Evolutionary conservation across 257 asterid genomes (phyloP), one percentile per base, ranked within the genome.

Genomic region (Verbena officinalis): DNA sequence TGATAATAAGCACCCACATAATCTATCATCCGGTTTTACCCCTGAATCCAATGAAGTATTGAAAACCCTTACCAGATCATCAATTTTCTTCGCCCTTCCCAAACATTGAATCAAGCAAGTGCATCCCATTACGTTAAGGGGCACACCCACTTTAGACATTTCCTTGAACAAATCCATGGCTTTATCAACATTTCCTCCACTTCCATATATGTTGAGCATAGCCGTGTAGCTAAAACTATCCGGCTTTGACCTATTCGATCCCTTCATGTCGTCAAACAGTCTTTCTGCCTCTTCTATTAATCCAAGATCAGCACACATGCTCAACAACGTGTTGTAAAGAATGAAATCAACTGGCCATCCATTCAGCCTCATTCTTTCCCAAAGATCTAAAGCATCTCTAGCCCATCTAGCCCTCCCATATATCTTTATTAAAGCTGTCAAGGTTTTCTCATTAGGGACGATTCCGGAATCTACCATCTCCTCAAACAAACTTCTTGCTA

Each of bases 251-350:
- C 22, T 66, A 20, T 77, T 81, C 1, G 83, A 77, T n/a, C 62
- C 82, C 70, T 84, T 90, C 99, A 94, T 90, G 70, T 90, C 95
- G 16, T 82, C 77, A 58, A 94, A 88, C 59, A 94, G 64, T 11
- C 43, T 75, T 74, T 88, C 97, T 0, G 90, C 99, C 71, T 88
- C 97, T 36, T 88, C 90, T 63, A 87, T 89, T 73, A 94, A 74
- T 17, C 97, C 99, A 58, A 94, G 80, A 81, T 94, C 97, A 49
- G 97, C 99, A 81, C 96, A 94, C 99, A 88, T 90, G 69, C 92
- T 88, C 70, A 94, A 66, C 89, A 94, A 72, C 0, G 97, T 81
- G 65, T 90, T 94, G 44, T 88, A 88, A 80, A 94, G 56, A 39
- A 87, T 81, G 75, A 90, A 87, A 68, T 94, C 97, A 75, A 86